Evolutionary conservation across 495 filamentous ascomycete species (phyloP).

Genomic region (Rhypophila decipiens): DNA sequence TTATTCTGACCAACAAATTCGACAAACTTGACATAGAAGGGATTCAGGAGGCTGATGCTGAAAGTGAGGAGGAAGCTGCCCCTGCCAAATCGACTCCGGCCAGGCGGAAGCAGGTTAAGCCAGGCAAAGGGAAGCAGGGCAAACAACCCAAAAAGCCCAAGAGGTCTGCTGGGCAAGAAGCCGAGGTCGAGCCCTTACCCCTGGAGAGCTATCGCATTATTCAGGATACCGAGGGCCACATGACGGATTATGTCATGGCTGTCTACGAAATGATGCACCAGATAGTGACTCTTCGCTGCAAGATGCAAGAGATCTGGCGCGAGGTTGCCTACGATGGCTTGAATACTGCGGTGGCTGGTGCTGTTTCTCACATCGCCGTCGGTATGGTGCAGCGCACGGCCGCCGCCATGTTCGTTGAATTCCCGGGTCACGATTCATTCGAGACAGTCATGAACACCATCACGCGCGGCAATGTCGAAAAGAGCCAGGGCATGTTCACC

Average conservation of each 20-base stretch:
- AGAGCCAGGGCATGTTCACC: not conserved
- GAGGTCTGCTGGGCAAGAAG: not conserved
- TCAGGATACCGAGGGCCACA: not conserved
- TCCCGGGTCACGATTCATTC: not conserved
- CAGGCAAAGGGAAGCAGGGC: not conserved
- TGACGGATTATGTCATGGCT: not conserved
- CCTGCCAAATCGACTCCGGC: not conserved
- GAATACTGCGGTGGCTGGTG: not conserved
- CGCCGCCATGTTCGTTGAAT: not conserved
- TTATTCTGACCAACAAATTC: not conserved
- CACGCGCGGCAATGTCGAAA: not conserved
- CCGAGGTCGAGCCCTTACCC: not conserved
- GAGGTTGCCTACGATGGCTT: not conserved
- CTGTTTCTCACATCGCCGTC: not conserved
- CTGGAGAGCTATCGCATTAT: not conserved
- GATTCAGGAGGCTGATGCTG: not conserved
- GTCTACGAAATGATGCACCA: not conserved
- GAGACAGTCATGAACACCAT: not conserved
- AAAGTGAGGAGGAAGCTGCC: not conserved
- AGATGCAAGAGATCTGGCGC: not conserved
- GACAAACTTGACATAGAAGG: not conserved
- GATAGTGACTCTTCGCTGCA: not conserved
- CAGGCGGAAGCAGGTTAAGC: not conserved
- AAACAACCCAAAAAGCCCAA: not conserved
- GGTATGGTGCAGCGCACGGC: not conserved